phyloP scores from a whole-genome alignment of 352 stramenopile species.

The Phytophthora fragariae region DNA sequence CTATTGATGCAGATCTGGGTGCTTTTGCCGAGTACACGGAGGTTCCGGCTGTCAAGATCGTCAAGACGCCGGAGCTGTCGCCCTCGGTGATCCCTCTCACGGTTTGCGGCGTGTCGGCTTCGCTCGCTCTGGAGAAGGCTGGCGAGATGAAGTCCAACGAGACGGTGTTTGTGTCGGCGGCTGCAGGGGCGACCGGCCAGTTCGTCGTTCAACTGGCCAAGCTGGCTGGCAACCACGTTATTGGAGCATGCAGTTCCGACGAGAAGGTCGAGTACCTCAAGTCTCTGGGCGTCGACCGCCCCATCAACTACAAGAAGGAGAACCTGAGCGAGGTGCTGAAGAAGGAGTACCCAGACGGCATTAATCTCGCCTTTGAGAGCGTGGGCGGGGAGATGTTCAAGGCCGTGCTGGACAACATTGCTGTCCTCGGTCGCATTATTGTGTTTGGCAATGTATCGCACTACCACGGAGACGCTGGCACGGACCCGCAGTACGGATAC shows the following conservation, averaged over 20 bases:
- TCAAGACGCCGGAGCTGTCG: constrained; percentile 38
- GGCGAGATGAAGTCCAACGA: constrained; percentile 57
- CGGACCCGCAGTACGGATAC: constrained; percentile 38
- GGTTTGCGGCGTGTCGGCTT: constrained; percentile 52
- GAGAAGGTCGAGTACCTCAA: constrained; percentile 78
- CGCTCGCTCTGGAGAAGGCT: constrained; percentile 57
- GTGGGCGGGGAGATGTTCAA: constrained; percentile 48
- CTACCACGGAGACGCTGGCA: constrained; percentile 45
- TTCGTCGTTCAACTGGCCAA: constrained; percentile 86
- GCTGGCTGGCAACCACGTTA: constrained; percentile 62
- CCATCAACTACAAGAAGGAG: constrained; percentile 81
- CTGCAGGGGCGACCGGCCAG: constrained; percentile 72
- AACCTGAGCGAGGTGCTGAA: constrained; percentile 44
- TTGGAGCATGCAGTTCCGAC: constrained; percentile 69
- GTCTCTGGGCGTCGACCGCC: constrained; percentile 52
- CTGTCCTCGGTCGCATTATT: constrained; percentile 63
- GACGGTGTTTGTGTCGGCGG: constrained; percentile 48
- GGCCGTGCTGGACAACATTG: constrained; percentile 59
- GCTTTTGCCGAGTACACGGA: constrained; percentile 64
- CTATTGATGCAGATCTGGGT: constrained; percentile 43
- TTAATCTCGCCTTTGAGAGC: constrained; percentile 50
- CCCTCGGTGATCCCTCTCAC: constrained; percentile 46
- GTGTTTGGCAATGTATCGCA: constrained; percentile 63
- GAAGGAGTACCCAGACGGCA: constrained; percentile 48
- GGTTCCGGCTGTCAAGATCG: constrained; percentile 37